Evolutionary conservation across 176 grass and related monocot species (phyloP).

Genomic region (Urochloa ruziziensis): DNA sequence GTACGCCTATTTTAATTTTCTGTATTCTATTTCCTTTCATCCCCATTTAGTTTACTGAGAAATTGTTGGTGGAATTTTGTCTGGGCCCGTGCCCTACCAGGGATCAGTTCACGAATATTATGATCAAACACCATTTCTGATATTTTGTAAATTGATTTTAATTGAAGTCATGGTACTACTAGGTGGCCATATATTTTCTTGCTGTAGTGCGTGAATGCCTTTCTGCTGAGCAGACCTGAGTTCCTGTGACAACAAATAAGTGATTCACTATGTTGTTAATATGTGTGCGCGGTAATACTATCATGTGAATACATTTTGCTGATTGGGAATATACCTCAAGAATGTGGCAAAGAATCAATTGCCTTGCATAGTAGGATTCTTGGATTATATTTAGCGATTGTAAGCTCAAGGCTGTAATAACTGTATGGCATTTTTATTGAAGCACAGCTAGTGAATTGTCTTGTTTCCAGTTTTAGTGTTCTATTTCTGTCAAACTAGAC

Average conservation of each 20-base stretch:
- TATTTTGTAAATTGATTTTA: constrained; percentile 6
- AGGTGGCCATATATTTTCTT: neutral
- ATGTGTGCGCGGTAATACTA: neutral
- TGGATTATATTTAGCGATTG: neutral
- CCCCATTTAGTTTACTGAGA: neutral
- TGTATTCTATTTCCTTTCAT: neutral
- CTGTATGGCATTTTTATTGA: neutral
- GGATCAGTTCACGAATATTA: constrained; percentile 17
- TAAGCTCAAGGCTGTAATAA: neutral
- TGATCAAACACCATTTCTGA: neutral
- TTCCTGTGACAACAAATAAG: neutral
- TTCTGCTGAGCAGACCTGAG: neutral
- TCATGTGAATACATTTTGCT: neutral
- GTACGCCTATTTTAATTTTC: constrained; percentile 27
- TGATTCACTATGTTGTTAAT: neutral
- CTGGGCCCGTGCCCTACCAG: neutral
- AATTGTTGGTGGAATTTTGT: constrained; percentile 18
- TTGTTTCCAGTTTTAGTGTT: neutral
- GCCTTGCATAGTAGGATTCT: neutral
- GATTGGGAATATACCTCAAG: neutral
- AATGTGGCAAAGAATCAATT: neutral
- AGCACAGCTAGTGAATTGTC: neutral
- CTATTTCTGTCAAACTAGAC: neutral
- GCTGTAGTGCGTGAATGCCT: neutral
- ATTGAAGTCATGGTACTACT: neutral